Evolutionary conservation across 441 rosid genomes (phyloP), one percentile per base, ranked within the genome.

Genomic region (Sinapis alba): DNA sequence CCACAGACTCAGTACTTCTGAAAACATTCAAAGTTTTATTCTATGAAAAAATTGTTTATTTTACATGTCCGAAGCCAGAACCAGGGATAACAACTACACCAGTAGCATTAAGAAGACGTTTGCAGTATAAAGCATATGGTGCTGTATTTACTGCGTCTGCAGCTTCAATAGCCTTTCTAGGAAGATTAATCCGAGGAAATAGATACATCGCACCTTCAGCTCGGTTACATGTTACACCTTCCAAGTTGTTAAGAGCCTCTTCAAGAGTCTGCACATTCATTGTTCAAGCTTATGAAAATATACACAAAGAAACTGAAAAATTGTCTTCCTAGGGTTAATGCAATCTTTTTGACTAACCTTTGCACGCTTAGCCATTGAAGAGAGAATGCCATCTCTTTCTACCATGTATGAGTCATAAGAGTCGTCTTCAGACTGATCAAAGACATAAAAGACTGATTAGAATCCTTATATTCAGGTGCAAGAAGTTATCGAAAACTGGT

Each of bases 171-270:
- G 97, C 97, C 78, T 78, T 88, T 30, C 84, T 90, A 30, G 98
- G 97, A 81, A 92, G 65, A 6, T 83, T 79, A 74, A 92, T 84
- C 80, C 90, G 93, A 58, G 98, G 98, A 68, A 94, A 94, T 0
- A 97, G 90, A 76, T 94, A 94, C 97, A 94, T 94, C 7, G 97
- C 97, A 78, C 97, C 99, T 92, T 95, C 98, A n/a, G 97, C 90
- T 83, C 81, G 88, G 85, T 95, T 91, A 81, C 99, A 95, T 18
- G 94, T 95, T 51, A 92, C 81, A 4, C 98, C 97, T 80, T 92
- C 97, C 73, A 95, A 83, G 43, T 71, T 81, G 83, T 90, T 92
- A 21, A 90, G 79, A 63, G 97, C 96, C 28, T 85, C 87, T 83
- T 92, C 99, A 65, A 94, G 63, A 62, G 83, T 89, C 24, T n/a